phyloP scores from a whole-genome alignment of 495 filamentous ascomycete genomes.

The Xanthoparmelia taractica region DNA sequence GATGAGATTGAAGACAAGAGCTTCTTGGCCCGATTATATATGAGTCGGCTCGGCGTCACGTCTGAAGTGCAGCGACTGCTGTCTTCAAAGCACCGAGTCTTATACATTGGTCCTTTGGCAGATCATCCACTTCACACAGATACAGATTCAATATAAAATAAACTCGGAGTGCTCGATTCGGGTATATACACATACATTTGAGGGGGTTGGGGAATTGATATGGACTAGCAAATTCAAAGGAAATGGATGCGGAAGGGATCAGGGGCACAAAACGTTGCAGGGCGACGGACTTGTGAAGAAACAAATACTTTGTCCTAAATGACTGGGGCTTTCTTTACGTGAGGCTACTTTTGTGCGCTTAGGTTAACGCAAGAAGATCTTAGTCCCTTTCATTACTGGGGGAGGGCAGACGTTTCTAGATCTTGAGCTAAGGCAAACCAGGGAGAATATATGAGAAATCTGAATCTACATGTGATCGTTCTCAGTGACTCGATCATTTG shows the following conservation, averaged over 20 bases:
- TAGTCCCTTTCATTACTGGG: neutral
- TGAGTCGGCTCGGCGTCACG: constrained; percentile 9
- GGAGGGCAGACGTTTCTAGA: neutral
- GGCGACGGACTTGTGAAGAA: neutral
- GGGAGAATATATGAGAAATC: neutral
- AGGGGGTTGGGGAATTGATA: neutral
- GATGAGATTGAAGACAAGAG: constrained; percentile 13
- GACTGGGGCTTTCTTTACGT: neutral
- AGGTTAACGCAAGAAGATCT: neutral
- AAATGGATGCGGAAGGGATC: neutral
- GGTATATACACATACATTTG: neutral
- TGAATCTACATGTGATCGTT: neutral
- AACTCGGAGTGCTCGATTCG: neutral
- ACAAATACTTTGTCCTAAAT: neutral
- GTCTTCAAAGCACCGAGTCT: constrained; percentile 8
- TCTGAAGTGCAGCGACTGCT: constrained; percentile 10
- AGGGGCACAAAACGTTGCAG: neutral
- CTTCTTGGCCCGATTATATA: constrained; percentile 11
- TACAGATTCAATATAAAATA: neutral
- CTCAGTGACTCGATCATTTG: too few species aligned
- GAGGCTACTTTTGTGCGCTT: neutral
- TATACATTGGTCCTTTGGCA: constrained; percentile 2
- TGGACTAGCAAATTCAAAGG: neutral
- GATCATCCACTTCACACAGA: neutral
- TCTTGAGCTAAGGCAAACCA: neutral